Percentiles rank a stretch among this genome's conserved stretches.
These are phyloP conservation scores for Xylariaceae sp. DNA, from an alignment of 2,329 filamentous ascomycete species.

Conservation along the genomic window DNA sequence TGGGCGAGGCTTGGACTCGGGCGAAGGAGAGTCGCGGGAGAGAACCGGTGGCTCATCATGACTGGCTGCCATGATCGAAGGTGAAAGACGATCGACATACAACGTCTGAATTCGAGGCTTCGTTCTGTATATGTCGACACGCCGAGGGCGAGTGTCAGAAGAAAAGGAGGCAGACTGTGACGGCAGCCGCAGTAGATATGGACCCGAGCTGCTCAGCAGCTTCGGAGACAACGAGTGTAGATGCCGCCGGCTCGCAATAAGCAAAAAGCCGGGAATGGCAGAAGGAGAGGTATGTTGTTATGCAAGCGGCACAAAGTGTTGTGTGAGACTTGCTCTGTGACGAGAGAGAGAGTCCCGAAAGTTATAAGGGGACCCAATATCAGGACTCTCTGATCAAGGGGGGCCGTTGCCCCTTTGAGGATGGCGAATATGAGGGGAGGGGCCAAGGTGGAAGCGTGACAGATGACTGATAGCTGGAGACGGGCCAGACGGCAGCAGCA, in stretches of 20 bases:
- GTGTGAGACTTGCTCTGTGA: conserved; percentile 4
- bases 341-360: no score
- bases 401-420: conserved; percentile 5
- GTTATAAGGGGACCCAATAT: neutral
- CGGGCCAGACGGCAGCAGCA: no score
- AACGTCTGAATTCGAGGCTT: neutral
- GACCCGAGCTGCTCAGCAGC: conserved; percentile 19
- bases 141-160: no score
- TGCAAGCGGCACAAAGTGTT: conserved; percentile 9
- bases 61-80: conserved; percentile 30
- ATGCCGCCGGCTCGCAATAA: conserved; percentile 6
- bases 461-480: neutral
- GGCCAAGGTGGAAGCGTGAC: conserved; percentile 1
- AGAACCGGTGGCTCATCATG: conserved; percentile 32
- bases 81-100: neutral
- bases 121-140: neutral
- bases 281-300: conserved; percentile 4
- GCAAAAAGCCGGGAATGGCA: conserved; percentile 3
- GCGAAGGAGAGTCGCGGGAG: conserved; percentile 59
- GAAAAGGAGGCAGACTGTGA: conserved; percentile 3
- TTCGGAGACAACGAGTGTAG: conserved; percentile 10
- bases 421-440: neutral
- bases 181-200: conserved; percentile 9
- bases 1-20: conserved; percentile 57
- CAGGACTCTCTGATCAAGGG: no score